A percentile compares a stretch with the other conserved stretches of the same genome.
Conservation (phyloP, 2,329 filamentous ascomycete genomes). For the Trichophyton simii region DNA sequence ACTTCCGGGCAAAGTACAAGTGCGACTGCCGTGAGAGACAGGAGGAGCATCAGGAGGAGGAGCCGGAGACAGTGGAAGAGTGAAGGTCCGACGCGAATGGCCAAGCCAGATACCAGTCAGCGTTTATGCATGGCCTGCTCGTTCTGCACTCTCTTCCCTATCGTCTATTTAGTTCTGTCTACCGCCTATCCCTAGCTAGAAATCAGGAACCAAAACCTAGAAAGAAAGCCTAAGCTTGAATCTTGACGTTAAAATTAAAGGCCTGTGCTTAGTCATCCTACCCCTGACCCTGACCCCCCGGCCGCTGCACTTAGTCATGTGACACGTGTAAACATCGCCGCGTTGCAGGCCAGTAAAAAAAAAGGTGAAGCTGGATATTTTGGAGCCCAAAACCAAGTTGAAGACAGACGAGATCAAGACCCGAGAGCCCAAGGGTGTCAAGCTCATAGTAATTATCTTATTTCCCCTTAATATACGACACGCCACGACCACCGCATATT, state of each 20-base stretch:
- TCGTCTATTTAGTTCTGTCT: no score
- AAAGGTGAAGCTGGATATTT: conserved; percentile 4
- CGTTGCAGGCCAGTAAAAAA: conserved; percentile 12
- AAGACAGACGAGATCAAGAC: background rate
- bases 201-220: background rate
- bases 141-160: background rate
- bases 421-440: background rate
- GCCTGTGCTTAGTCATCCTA: conserved; percentile 1
- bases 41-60: background rate
- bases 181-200: no score
- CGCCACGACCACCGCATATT: conserved; percentile 11
- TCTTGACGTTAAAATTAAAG: background rate
- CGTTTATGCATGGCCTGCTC: no score
- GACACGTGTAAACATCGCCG: conserved; percentile 13
- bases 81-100: background rate
- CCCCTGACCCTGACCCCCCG: background rate
- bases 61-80: background rate
- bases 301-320: conserved; percentile 4
- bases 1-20: conserved; percentile 48
- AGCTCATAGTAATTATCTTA: background rate
- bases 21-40: conserved; percentile 47
- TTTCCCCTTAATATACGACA: background rate
- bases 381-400: background rate
- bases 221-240: background rate
- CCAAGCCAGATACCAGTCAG: no score